A percentile compares a stretch with the other conserved stretches of the same genome.
Conservation (phyloP, 2,329 filamentous ascomycete species). For the Penicillium olsonii region DNA sequence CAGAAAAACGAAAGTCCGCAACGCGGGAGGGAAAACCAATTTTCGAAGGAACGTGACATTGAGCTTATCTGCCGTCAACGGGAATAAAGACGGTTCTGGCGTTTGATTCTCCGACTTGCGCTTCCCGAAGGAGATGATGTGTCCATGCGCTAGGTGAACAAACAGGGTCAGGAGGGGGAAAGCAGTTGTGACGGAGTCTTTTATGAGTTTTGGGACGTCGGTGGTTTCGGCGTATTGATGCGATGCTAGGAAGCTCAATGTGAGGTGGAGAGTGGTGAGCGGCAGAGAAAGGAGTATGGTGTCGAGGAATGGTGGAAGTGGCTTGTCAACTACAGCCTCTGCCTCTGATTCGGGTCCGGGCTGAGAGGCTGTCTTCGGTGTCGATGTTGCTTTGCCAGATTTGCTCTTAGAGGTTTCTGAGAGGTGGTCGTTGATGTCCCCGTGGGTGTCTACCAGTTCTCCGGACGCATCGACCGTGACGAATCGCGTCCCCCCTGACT, state of each 20-base stretch:
- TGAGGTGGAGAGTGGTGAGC: conserved; percentile 47
- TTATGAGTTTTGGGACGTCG: conserved; percentile 32
- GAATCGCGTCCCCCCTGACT: conserved; percentile 31
- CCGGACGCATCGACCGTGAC: conserved; percentile 36
- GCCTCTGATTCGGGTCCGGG: conserved; percentile 6
- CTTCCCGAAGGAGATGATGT: conserved; percentile 39
- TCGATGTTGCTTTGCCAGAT: neutral
- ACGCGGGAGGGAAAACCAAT: conserved; percentile 35
- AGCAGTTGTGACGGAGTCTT: conserved; percentile 40
- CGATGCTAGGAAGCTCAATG: conserved; percentile 47
- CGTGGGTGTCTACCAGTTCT: conserved; percentile 19
- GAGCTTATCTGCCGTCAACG: conserved; percentile 27
- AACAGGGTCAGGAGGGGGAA: conserved; percentile 47
- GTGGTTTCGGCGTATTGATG: conserved; percentile 49
- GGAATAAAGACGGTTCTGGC: conserved; percentile 22
- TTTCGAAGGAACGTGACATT: conserved; percentile 30
- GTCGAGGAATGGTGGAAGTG: conserved; percentile 43
- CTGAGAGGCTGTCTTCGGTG: neutral
- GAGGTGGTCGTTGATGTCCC: conserved; percentile 16
- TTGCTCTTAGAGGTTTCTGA: conserved; percentile 5
- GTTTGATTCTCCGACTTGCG: conserved; percentile 2
- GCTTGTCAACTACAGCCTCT: conserved; percentile 20
- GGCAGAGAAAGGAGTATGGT: conserved; percentile 46
- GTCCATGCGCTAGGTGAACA: conserved; percentile 49
- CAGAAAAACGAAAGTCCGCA: conserved; percentile 37